Evolutionary conservation across 371 early-diverging fungal genomes (phyloP), one percentile per base, ranked within the genome.

Genomic region (Rhizomucor pusillus): DNA sequence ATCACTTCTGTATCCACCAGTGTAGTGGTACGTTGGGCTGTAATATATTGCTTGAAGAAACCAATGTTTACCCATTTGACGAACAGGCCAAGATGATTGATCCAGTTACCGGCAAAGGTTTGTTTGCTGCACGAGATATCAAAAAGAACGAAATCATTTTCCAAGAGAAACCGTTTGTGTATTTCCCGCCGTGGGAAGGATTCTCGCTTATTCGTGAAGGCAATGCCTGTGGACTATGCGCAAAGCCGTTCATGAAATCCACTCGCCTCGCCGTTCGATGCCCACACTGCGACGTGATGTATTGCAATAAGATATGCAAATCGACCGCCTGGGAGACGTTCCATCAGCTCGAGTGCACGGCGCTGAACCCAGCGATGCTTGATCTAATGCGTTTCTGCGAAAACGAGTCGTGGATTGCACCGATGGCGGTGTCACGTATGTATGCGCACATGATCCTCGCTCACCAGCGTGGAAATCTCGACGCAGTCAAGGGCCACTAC

Each of bases 131-230:
- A 1, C 65, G 77, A 25, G 84, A 82, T 57, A 74, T 86, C 24
- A 68, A 65, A 24, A 75, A 75, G 56, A 79, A 75, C 37, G 78
- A 73, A 14, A 72, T 69, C 1, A 29, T 86, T 16, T 86, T 84
- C 50, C 73, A 74, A 20, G 86, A 86, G 34, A 75, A 77, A 14
- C 86, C 86, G 0, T 81, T 81, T 60, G 63, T 75, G n/a, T 86
- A 80, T 58, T 84, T 82, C 45, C 84, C 86, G 11, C 80, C 80
- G 13, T 81, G 83, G 84, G 78, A 84, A 60, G 73, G 73, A 14
- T 79, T 76, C 50, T 57, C 60, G 36, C 57, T 73, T 52, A 66
- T 72, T n/a, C 63, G 67, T 22, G 61, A 55, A 9, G 81, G 80
- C 33, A 68, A 71, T 54, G 86, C 80, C 20, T 84, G 86, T 60